These are phyloP conservation scores for Hydrangea macrophylla DNA, from an alignment of 148 eudicot genomes.

Conservation along the genomic window DNA sequence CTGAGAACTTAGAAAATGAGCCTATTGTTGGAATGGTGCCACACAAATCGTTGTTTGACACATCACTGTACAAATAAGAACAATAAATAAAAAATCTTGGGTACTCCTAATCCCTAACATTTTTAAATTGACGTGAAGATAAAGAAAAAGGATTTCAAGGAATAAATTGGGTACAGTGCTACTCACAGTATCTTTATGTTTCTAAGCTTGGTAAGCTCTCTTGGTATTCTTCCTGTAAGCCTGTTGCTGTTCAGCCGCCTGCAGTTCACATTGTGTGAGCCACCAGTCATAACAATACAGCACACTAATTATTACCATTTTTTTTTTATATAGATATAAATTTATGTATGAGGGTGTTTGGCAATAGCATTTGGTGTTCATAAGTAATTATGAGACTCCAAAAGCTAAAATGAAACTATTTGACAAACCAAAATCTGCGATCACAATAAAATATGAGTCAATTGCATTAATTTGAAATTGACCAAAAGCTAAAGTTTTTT, in stretches of 20 bases:
- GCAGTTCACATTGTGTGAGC: conserved; percentile 15
- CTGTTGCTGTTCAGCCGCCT: conserved; percentile 58
- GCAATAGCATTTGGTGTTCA: too few relatives aligned
- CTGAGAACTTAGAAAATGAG: conserved; percentile 71
- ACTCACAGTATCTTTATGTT: conserved; percentile 61
- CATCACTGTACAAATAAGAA: conserved; percentile 42
- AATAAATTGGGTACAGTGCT: not conserved
- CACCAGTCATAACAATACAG: not conserved
- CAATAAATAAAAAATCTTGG: not conserved
- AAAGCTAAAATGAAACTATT: too few relatives aligned
- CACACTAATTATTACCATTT: too few relatives aligned
- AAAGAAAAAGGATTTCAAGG: not conserved
- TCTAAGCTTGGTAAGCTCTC: conserved; percentile 57
- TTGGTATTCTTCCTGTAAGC: conserved; percentile 64
- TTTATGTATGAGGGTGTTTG: too few relatives aligned
- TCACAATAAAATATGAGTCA: too few relatives aligned
- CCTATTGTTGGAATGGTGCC: conserved; percentile 72
- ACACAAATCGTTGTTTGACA: conserved; percentile 69
- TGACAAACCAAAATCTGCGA: too few relatives aligned
- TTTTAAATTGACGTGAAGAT: not conserved
- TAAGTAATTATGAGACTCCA: too few relatives aligned
- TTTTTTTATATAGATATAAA: too few relatives aligned
- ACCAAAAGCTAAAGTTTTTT: too few relatives aligned
- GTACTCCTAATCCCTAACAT: too few relatives aligned
- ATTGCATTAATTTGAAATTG: too few relatives aligned